Conservation (phyloP, 1,139 yeast species). For the Eremothecium coryli region DNA sequence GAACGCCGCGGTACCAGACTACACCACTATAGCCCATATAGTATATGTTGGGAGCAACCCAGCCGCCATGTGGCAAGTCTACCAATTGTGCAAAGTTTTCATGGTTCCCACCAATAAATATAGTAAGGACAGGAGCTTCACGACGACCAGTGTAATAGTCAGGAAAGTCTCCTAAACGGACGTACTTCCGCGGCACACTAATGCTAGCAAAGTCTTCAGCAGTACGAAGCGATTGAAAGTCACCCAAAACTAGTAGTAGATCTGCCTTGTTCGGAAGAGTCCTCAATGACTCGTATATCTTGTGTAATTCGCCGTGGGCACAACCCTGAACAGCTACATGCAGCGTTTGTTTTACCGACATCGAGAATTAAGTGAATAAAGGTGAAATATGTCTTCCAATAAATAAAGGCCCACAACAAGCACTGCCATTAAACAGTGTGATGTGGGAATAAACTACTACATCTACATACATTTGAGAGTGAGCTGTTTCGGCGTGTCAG, state of each 20-base stretch:
- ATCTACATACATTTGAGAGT: too few relatives aligned
- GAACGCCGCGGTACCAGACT: slow-evolving; percentile 61
- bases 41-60: slow-evolving; percentile 89
- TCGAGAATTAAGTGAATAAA: slow-evolving; percentile 4
- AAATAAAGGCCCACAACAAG: slow-evolving; percentile 1
- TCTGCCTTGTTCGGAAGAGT: slow-evolving; percentile 36
- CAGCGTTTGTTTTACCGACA: slow-evolving; percentile 11
- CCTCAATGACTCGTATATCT: slow-evolving; percentile 41
- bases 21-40: slow-evolving; percentile 67
- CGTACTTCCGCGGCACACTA: slow-evolving; percentile 48
- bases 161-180: slow-evolving; percentile 66
- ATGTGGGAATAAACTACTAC: too few relatives aligned
- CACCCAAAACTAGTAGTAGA: slow-evolving; percentile 78
- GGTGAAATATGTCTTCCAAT: not conserved
- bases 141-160: slow-evolving; percentile 54
- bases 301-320: slow-evolving; percentile 74
- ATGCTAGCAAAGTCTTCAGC: slow-evolving; percentile 56
- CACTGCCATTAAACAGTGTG: too few relatives aligned
- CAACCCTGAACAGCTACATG: slow-evolving; percentile 81
- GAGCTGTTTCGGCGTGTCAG: too few relatives aligned
- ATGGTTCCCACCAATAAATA: slow-evolving; percentile 93
- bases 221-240: slow-evolving; percentile 57
- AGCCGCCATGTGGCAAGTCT: slow-evolving; percentile 80
- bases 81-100: slow-evolving; percentile 74
- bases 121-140: slow-evolving; percentile 65